Evolutionary conservation across 768 basidiomycete genomes (phyloP).

Genomic region (Russula brevipes): DNA sequence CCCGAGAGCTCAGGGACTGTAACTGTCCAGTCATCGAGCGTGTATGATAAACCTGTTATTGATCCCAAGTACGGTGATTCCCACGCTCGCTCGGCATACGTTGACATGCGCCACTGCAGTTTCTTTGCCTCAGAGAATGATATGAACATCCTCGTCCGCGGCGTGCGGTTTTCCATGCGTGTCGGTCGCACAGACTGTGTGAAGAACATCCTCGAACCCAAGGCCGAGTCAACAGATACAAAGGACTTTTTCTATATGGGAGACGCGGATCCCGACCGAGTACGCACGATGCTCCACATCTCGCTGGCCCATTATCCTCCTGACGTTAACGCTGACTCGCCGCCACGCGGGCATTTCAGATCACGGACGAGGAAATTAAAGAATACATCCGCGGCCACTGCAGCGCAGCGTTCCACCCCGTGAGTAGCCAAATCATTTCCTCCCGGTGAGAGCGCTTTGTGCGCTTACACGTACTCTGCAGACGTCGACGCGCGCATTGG

Average conservation of each 20-base stretch:
- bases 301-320: not conserved
- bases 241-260: slow-evolving; percentile 20
- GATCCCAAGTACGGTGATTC: slow-evolving; percentile 19
- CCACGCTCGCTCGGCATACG: not conserved
- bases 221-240: slow-evolving; percentile 11
- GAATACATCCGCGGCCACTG: slow-evolving; percentile 14
- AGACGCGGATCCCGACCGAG: slow-evolving; percentile 15
- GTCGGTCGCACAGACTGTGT: slow-evolving; percentile 10
- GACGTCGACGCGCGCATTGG: slow-evolving; percentile 21
- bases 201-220: slow-evolving; percentile 19
- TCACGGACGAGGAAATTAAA: slow-evolving; percentile 26
- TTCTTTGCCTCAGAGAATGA: slow-evolving; percentile 23
- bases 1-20: slow-evolving; percentile 21
- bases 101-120: slow-evolving; percentile 5
- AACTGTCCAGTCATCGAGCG: slow-evolving; percentile 10
- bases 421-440: slow-evolving; percentile 17
- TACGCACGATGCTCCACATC: not conserved
- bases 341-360: not conserved
- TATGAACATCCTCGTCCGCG: slow-evolving; percentile 19
- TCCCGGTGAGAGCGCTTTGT: not conserved
- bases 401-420: slow-evolving; percentile 31
- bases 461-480: not conserved
- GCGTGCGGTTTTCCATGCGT: slow-evolving; percentile 18
- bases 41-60: slow-evolving; percentile 17
- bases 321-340: not conserved